Conservation (phyloP, 1,139 yeast genomes). For the Petasospora fabianii region DNA sequence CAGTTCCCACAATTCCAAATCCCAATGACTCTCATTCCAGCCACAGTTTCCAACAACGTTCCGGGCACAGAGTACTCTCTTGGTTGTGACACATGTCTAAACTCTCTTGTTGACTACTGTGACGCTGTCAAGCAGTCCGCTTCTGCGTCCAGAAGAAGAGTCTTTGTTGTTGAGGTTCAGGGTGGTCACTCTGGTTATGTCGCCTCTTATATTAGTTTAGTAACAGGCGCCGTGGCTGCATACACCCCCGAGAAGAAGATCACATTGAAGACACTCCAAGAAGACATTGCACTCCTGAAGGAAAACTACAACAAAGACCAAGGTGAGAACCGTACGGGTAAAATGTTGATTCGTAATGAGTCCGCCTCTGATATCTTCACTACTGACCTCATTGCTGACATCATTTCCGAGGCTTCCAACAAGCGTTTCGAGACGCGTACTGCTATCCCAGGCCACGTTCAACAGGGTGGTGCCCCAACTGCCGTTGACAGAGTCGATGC, state of each 20-base stretch:
- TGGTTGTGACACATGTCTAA: slow-evolving; percentile 92
- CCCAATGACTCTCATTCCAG: slow-evolving; percentile 91
- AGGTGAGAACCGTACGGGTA: slow-evolving; percentile 68
- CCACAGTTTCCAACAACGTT: slow-evolving; percentile 95
- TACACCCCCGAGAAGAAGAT: slow-evolving; percentile 92
- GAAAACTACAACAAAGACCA: slow-evolving; percentile 70
- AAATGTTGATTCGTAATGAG: slow-evolving; percentile 63
- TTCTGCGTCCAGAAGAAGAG: slow-evolving; percentile 89
- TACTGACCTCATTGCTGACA: slow-evolving; percentile 63
- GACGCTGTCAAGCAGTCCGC: slow-evolving; percentile 95
- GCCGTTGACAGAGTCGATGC: slow-evolving; percentile 75
- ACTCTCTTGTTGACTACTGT: slow-evolving; percentile 85
- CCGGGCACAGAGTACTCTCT: slow-evolving; percentile 96
- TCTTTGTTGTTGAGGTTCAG: slow-evolving; percentile 94
- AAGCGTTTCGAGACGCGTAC: slow-evolving; percentile 72
- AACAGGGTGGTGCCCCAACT: slow-evolving; percentile 75
- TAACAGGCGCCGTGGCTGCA: slow-evolving; percentile 89
- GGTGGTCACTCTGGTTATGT: slow-evolving; percentile 96
- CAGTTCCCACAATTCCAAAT: slow-evolving; percentile 87
- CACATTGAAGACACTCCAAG: slow-evolving; percentile 54
- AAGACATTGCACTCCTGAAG: slow-evolving; percentile 57
- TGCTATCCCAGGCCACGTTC: slow-evolving; percentile 81
- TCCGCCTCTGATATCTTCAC: slow-evolving; percentile 67
- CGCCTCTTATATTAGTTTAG: slow-evolving; percentile 84
- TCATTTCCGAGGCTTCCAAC: slow-evolving; percentile 62